Percentiles rank a stretch among this genome's conserved stretches.
phyloP scores from a whole-genome alignment of 306 rosid species.

The Trifolium dubium region DNA sequence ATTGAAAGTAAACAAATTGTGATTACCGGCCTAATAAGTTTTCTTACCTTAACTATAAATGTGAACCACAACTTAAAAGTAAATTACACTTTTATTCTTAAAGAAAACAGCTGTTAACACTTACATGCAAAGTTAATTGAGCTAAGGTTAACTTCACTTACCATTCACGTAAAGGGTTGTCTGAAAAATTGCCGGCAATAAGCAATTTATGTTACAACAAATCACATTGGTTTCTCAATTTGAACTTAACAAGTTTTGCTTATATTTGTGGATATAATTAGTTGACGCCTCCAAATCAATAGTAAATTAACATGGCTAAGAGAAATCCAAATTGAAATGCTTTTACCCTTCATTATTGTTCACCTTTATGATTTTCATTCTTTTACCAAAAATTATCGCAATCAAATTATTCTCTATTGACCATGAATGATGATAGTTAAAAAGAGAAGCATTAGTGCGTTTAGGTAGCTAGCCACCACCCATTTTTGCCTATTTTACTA shows the following conservation, averaged over 20 bases:
- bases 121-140: constrained; percentile 51
- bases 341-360: constrained; percentile 43
- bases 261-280: constrained; percentile 34
- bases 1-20: neutral
- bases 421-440: constrained; percentile 42
- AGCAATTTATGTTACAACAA: constrained; percentile 49
- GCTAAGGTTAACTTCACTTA: constrained; percentile 63
- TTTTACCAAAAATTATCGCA: neutral
- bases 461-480: constrained; percentile 44
- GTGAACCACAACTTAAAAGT: constrained; percentile 21
- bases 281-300: constrained; percentile 42
- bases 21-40: constrained; percentile 1
- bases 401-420: constrained; percentile 43
- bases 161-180: constrained; percentile 71
- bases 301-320: constrained; percentile 1
- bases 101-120: constrained; percentile 46
- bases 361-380: constrained; percentile 29
- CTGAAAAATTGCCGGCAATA: constrained; percentile 54
- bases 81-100: constrained; percentile 1
- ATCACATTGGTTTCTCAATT: constrained; percentile 41
- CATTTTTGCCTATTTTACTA: constrained; percentile 35
- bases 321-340: constrained; percentile 39
- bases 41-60: neutral
- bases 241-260: constrained; percentile 40
- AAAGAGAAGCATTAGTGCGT: constrained; percentile 52